Percentiles rank a stretch among this genome's conserved stretches.
These are phyloP conservation scores for Diaporthe sp. DNA, from an alignment of 2,329 filamentous ascomycete genomes.

Conservation along the genomic window DNA sequence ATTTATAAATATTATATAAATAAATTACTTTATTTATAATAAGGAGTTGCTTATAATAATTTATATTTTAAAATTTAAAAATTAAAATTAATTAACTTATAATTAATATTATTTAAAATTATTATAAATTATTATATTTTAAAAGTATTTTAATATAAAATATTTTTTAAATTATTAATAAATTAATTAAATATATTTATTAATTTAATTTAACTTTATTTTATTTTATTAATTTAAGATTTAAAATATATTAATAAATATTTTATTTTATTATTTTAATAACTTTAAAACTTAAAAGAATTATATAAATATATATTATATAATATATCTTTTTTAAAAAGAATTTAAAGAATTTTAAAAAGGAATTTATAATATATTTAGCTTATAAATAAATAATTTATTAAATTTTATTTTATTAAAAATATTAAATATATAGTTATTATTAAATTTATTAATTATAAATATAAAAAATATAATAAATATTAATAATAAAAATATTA, in stretches of 20 bases:
- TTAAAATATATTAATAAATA: background rate
- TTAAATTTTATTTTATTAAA: background rate
- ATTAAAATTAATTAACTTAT: too few species aligned
- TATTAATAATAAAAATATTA: background rate
- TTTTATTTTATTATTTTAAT: background rate
- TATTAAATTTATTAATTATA: background rate
- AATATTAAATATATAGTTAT: background rate
- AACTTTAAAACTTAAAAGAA: background rate
- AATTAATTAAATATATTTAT: background rate
- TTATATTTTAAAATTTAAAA: background rate
- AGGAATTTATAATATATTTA: background rate
- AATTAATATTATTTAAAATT: too few species aligned
- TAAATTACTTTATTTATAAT: background rate
- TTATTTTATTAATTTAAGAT: background rate
- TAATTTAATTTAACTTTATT: background rate
- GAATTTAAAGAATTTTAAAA: background rate
- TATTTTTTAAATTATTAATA: background rate
- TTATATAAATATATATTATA: background rate
- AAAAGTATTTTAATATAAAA: too few species aligned
- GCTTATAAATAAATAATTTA: background rate
- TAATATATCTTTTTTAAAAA: background rate
- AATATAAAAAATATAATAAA: background rate
- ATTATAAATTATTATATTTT: too few species aligned
- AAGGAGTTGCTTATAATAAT: background rate
- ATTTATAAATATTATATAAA: background rate